Percentiles rank a stretch among this genome's conserved stretches.
These are phyloP conservation scores for Trametes hirsuta DNA, from an alignment of 1,284 basidiomycete species.

Conservation along the genomic window DNA sequence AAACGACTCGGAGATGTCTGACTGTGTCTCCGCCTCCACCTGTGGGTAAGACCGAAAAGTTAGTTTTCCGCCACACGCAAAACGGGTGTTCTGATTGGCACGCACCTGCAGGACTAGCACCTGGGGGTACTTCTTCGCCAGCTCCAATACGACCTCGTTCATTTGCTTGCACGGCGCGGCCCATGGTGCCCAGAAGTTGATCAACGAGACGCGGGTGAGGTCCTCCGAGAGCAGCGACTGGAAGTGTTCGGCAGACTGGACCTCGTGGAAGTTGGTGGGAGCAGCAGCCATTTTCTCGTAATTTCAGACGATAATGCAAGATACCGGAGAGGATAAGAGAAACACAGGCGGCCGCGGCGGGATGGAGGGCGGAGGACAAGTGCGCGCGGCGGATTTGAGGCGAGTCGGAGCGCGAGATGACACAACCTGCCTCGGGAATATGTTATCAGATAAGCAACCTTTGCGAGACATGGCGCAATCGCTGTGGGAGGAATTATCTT, in stretches of 20 bases:
- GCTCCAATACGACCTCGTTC: conserved; percentile 75
- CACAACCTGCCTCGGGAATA: background rate
- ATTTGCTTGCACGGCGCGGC: conserved; percentile 88
- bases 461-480: conserved; percentile 17
- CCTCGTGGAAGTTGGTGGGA: conserved; percentile 51
- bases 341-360: background rate
- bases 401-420: background rate
- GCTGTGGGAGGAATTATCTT: conserved; percentile 12
- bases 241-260: conserved; percentile 74
- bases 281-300: conserved; percentile 20
- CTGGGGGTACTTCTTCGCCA: conserved; percentile 72
- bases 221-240: conserved; percentile 76
- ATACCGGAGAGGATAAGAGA: background rate
- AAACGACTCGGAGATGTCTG: conserved; percentile 94
- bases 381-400: background rate
- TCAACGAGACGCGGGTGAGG: conserved; percentile 77
- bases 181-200: conserved; percentile 95
- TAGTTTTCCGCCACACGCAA: background rate
- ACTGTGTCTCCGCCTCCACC: conserved; percentile 90
- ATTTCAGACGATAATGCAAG: background rate
- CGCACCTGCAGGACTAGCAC: conserved; percentile 78
- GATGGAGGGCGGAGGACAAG: background rate
- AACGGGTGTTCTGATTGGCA: conserved; percentile 2
- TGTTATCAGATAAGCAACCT: conserved; percentile 14
- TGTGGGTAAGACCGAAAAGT: conserved; percentile 32